A percentile compares a stretch with the other conserved stretches of the same genome.
These are phyloP conservation scores for Xylaria sp. DNA, from an alignment of 2,329 filamentous ascomycete genomes.

Conservation along the genomic window DNA sequence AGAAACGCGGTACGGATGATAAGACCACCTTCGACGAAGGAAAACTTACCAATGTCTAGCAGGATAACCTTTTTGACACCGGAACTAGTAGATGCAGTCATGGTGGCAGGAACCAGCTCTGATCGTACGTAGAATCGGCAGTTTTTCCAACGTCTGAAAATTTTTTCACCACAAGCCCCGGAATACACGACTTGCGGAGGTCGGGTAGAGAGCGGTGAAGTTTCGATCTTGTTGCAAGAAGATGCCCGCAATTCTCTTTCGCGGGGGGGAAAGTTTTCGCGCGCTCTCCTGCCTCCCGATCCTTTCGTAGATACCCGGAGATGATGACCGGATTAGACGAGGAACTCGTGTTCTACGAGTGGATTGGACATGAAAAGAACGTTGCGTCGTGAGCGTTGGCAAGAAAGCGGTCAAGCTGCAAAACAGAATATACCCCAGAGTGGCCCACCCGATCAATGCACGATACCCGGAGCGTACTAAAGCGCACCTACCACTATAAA, in stretches of 20 bases:
- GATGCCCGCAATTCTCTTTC: slow-evolving; percentile 12
- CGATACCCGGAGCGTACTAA: slow-evolving; percentile 30
- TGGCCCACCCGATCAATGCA: slow-evolving; percentile 41
- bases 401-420: slow-evolving; percentile 51
- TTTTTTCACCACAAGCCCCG: slow-evolving; percentile 18
- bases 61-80: slow-evolving; percentile 59
- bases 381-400: slow-evolving; percentile 42
- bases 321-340: slow-evolving; percentile 27
- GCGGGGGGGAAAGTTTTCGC: not conserved
- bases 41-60: slow-evolving; percentile 67
- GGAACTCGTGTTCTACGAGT: slow-evolving; percentile 24
- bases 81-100: slow-evolving; percentile 49
- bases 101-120: slow-evolving; percentile 38
- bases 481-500: slow-evolving; percentile 9
- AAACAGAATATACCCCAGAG: slow-evolving; percentile 34
- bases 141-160: slow-evolving; percentile 12
- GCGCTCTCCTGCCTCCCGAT: not conserved
- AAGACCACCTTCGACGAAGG: slow-evolving; percentile 39
- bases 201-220: slow-evolving; percentile 34
- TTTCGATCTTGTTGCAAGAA: slow-evolving; percentile 10
- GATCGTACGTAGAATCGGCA: slow-evolving; percentile 25
- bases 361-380: slow-evolving; percentile 37
- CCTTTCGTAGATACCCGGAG: slow-evolving; percentile 23
- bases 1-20: slow-evolving; percentile 33
- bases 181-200: slow-evolving; percentile 14